phyloP scores from a whole-genome alignment of 1,284 basidiomycete genomes.

The Chalciporus piperatoides region DNA sequence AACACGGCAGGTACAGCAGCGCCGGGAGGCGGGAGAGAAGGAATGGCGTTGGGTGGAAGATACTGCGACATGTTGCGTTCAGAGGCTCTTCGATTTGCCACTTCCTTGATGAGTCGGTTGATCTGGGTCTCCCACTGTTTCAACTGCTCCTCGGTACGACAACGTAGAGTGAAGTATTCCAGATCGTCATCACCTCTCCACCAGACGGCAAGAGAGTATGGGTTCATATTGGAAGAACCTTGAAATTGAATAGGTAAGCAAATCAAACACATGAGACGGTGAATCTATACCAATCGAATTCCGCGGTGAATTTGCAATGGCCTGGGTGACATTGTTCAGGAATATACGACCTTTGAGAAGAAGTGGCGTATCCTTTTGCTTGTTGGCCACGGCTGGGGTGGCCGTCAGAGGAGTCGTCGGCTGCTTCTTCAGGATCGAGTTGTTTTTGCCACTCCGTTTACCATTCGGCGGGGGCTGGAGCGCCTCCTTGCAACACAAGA shows the following conservation, averaged over 20 bases:
- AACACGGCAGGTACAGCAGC: constrained; percentile 8
- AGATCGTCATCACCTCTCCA: constrained; percentile 92
- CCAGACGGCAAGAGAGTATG: constrained; percentile 80
- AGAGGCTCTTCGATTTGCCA: constrained; percentile 57
- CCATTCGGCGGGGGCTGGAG: constrained; percentile 47
- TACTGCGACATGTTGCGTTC: constrained; percentile 51
- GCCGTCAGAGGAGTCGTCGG: constrained; percentile 39
- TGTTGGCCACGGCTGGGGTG: constrained; percentile 50
- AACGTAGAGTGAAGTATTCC: constrained; percentile 93
- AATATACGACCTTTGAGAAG: constrained; percentile 97
- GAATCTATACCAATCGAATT: constrained; percentile 55
- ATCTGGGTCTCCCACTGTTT: constrained; percentile 90
- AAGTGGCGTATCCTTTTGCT: constrained; percentile 76
- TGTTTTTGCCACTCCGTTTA: constrained; percentile 66
- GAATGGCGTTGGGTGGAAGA: constrained; percentile 31
- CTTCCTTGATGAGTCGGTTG: constrained; percentile 79
- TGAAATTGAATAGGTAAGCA: constrained; percentile 12
- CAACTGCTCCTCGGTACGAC: constrained; percentile 90
- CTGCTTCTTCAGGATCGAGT: constrained; percentile 77
- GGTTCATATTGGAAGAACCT: constrained; percentile 44
- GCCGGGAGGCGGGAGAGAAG: constrained; percentile 29
- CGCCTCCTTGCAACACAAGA: constrained; percentile 95
- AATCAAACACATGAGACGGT: background rate
- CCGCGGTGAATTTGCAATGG: constrained; percentile 53
- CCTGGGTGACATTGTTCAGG: constrained; percentile 91